Evolutionary conservation across 345 rosid genomes (phyloP), one percentile per base, ranked within the genome.

Genomic region (Acer saccharum): DNA sequence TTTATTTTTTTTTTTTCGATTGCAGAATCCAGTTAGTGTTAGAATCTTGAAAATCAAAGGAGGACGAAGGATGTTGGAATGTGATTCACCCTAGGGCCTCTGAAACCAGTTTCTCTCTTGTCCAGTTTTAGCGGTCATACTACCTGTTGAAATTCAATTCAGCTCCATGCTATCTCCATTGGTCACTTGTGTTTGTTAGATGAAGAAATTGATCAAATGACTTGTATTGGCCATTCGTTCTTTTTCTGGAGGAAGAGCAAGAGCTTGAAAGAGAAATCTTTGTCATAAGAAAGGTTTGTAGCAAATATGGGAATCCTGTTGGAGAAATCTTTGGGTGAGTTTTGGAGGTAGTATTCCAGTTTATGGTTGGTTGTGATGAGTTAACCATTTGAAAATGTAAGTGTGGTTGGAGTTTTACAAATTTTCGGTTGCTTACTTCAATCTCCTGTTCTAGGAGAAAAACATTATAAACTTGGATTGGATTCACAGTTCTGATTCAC

Each of bases 361-460:
- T 72, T 6, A 58, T 57, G 52, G 52, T 74, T 27, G 23, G 17
- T 72, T 71, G 13, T 41, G 48, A 57, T 73, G 76, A 12, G 41
- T 32, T 17, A 20, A 48, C 48, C 60, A 60, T 62, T 16, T 63
- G 69, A 63, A 73, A 4, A 35, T 21, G 7, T 5, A 35, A 14
- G 10, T 69, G 50, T 57, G 14, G 43, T 5, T 35, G 48, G 48
- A 29, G 1, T 35, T 35, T 32, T 35, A 35, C 39, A 4, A 35
- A 35, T 35, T 35, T 35, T 35, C 39, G 5, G 39, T 35, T 35
- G 6, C 39, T 43, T 43, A 43, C 46, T 43, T 43, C 9, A 43
- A 43, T 48, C 58, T 48, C 11, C 60, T 46, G 43, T 54, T 54
- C 3, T 17, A 58, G 50, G 65, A 43, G 43, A n/a, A 35, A n/a